Base-by-base conservation (phyloP, 2,329 filamentous ascomycete species). In the Coniochaeta sp. region DNA sequence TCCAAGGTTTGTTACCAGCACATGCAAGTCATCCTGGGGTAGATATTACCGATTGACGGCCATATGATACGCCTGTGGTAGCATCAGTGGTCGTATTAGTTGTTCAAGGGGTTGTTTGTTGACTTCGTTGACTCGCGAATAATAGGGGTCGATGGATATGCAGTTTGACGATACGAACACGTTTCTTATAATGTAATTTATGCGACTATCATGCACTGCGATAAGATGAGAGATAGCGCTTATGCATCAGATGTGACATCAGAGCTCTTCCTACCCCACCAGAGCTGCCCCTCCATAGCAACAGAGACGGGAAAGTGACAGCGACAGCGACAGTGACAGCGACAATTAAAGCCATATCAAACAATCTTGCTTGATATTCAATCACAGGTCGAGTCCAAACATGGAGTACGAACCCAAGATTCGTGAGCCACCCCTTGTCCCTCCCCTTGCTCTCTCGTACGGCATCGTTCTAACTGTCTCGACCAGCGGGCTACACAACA, bases 401-500 rank as follows among this genome's bases (percentile, higher is more conserved):
- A 69, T 69, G 67, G 66, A 68, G n/a, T 63, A 64, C 58, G 67
- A 69, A 36, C 63, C 66, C 8, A 68, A 67, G 59, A 65, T 61
- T 22, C 62, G 67, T 68, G 66, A n/a, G 63, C 4, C 52, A 26
- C 17, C 1, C 3, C 28, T 7, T 42, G 24, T 30, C 32, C 2
- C 30, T 36, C 9, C 32, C 2, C 30, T 36, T 6, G 1, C 12
- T 40, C 19, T 5, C 36, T 57, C 24, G 16, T 59, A 6, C 16
- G 24, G 22, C 10, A 16, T 34, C 22, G 22, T 47, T 9, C 44
- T 55, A 17, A 57, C 55, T n/a, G 22, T 34, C 22, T 32, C 16
- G 34, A 17, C 19, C 68, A 96, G 90, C 88, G 55, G 86, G 85
- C 62, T 96, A 89, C 73, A 82, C 81, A 67, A 98, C 92, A 40